These are phyloP conservation scores for Fraxinus baroniana DNA, from an alignment of 305 asterid genomes.

Conservation along the genomic window DNA sequence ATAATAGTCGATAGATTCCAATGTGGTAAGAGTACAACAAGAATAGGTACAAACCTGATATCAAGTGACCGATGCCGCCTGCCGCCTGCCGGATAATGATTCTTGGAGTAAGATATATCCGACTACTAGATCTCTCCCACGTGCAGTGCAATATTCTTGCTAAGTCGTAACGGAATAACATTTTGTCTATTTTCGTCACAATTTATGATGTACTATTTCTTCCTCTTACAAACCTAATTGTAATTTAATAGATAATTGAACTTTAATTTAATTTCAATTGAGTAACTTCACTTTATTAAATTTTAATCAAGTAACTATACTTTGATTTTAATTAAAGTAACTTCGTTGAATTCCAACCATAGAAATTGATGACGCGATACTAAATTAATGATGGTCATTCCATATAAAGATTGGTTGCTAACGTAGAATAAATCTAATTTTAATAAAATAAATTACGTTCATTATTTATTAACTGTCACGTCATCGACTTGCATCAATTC, in stretches of 20 bases:
- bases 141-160: background rate
- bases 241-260: no score
- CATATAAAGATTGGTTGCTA: no score
- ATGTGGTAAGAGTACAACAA: background rate
- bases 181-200: background rate
- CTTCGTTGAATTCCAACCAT: background rate
- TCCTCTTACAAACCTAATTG: background rate
- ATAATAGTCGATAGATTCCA: background rate
- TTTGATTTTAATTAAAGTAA: background rate
- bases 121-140: background rate
- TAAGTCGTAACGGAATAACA: background rate
- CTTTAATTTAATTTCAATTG: no score
- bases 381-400: background rate
- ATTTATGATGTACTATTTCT: background rate
- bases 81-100: background rate
- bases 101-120: background rate
- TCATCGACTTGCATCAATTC: background rate
- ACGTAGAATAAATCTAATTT: no score
- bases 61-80: background rate
- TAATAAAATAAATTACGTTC: no score
- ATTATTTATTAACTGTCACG: no score
- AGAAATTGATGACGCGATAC: background rate
- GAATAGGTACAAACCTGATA: background rate
- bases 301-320: no score
- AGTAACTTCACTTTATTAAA: no score